Percentiles rank a stretch among this genome's conserved stretches.
These are phyloP conservation scores for Fusarium incarnatum DNA, from an alignment of 2,329 filamentous ascomycete species.

Conservation along the genomic window DNA sequence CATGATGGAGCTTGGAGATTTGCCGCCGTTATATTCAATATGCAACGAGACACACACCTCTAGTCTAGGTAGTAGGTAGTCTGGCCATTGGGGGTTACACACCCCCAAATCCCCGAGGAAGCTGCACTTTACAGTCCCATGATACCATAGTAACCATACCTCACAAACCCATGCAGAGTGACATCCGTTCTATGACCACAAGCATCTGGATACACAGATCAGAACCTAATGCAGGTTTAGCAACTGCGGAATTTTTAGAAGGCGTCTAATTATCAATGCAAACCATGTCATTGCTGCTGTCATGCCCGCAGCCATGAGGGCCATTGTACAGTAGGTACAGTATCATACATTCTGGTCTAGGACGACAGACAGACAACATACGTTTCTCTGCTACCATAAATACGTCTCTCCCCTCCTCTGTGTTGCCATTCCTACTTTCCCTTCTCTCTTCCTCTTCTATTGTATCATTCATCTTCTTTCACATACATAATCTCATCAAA, in stretches of 20 bases:
- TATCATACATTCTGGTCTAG: slow-evolving; percentile 23
- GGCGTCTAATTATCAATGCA: slow-evolving; percentile 42
- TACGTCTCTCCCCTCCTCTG: slow-evolving; percentile 30
- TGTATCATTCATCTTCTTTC: background rate
- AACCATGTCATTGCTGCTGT: slow-evolving; percentile 14
- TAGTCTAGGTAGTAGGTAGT: too few species aligned
- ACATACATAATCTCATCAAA: slow-evolving; percentile 17
- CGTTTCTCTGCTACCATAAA: slow-evolving; percentile 34
- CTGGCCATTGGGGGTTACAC: slow-evolving; percentile 9
- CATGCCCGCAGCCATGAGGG: slow-evolving; percentile 37
- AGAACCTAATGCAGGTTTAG: background rate
- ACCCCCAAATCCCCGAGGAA: slow-evolving; percentile 2
- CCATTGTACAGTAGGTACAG: slow-evolving; percentile 7
- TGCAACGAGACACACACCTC: slow-evolving; percentile 14
- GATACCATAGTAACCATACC: slow-evolving; percentile 13
- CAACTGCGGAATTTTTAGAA: slow-evolving; percentile 12
- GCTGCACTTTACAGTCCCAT: slow-evolving; percentile 22
- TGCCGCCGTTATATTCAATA: slow-evolving; percentile 26
- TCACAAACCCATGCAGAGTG: slow-evolving; percentile 7
- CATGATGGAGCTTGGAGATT: slow-evolving; percentile 24
- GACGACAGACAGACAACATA: slow-evolving; percentile 19
- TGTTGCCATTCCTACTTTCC: slow-evolving; percentile 15
- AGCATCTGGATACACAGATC: background rate
- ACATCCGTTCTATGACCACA: slow-evolving; percentile 17
- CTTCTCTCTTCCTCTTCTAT: slow-evolving; percentile 6